These are phyloP conservation scores for Diophrys sp. DNA, from an alignment of 73 alveolate genomes.

Conservation along the genomic window DNA sequence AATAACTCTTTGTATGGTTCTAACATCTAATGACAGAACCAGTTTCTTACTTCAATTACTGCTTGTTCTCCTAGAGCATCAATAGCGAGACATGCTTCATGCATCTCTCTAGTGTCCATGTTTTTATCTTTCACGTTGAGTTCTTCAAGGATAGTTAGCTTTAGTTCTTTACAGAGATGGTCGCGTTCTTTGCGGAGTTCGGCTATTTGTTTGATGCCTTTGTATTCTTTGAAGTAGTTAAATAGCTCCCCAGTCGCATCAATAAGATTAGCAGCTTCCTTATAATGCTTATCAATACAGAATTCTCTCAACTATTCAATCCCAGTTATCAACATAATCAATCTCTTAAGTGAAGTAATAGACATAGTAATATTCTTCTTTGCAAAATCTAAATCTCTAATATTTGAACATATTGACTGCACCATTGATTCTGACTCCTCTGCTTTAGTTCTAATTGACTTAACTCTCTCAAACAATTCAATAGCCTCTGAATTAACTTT, in stretches of 20 bases:
- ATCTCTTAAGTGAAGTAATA: conserved; percentile 88
- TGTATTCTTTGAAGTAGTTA: conserved; percentile 84
- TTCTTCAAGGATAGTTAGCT: conserved; percentile 75
- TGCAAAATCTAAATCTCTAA: conserved; percentile 92
- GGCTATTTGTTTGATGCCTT: conserved; percentile 76
- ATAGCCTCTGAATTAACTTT: conserved; percentile 67
- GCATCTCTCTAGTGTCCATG: conserved; percentile 61
- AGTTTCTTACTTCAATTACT: conserved; percentile 66
- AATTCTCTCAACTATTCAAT: conserved; percentile 86
- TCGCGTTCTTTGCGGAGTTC: conserved; percentile 81
- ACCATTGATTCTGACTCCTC: conserved; percentile 90
- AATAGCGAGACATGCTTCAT: conserved; percentile 82
- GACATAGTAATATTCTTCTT: conserved; percentile 89
- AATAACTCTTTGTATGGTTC: conserved; percentile 85
- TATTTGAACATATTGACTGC: conserved; percentile 88
- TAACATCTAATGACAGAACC: conserved; percentile 81
- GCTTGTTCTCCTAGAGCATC: conserved; percentile 88
- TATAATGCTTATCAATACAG: conserved; percentile 80
- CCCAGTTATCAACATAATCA: conserved; percentile 92
- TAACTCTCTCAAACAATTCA: conserved; percentile 62
- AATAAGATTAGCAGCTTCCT: conserved; percentile 90
- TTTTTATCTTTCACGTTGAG: conserved; percentile 39
- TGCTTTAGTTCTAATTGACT: conserved; percentile 84
- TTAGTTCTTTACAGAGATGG: conserved; percentile 68
- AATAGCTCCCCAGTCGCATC: conserved; percentile 92